These are phyloP conservation scores for Phytophthora rubi DNA, from an alignment of 352 stramenopile species.

Conservation along the genomic window DNA sequence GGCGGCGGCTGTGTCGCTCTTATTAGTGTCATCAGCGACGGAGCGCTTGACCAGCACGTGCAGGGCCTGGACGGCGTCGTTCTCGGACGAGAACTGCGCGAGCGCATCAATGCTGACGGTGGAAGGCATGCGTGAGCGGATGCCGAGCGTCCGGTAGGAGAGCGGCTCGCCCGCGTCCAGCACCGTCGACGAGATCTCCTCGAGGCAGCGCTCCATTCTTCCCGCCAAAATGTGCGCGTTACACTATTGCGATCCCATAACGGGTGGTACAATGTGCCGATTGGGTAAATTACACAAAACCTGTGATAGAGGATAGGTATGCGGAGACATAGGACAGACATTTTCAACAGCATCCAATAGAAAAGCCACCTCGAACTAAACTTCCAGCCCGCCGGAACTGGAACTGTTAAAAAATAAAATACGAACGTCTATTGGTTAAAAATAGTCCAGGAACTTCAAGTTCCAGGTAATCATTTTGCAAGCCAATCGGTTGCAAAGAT, in stretches of 20 bases:
- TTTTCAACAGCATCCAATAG: neutral
- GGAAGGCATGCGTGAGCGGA: slow-evolving; percentile 35
- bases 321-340: neutral
- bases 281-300: too few relatives aligned
- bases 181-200: slow-evolving; percentile 63
- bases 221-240: slow-evolving; percentile 17
- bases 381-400: slow-evolving; percentile 22
- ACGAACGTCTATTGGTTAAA: neutral
- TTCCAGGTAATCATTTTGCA: slow-evolving; percentile 17
- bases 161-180: slow-evolving; percentile 61
- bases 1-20: slow-evolving; percentile 28
- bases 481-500: neutral
- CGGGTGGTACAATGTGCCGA: neutral
- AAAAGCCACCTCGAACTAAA: slow-evolving; percentile 17
- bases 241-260: neutral
- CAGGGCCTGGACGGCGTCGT: slow-evolving; percentile 44
- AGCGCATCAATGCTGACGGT: slow-evolving; percentile 47
- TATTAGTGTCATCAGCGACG: slow-evolving; percentile 6
- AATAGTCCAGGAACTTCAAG: slow-evolving; percentile 17
- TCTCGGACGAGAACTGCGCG: slow-evolving; percentile 41
- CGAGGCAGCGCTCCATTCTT: slow-evolving; percentile 51
- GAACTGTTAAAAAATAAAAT: slow-evolving; percentile 22
- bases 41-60: slow-evolving; percentile 48
- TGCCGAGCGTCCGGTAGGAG: slow-evolving; percentile 61
- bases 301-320: neutral